These are phyloP conservation scores for Colletotrichum brevisporum DNA, from an alignment of 2,329 filamentous ascomycete genomes.

Conservation along the genomic window DNA sequence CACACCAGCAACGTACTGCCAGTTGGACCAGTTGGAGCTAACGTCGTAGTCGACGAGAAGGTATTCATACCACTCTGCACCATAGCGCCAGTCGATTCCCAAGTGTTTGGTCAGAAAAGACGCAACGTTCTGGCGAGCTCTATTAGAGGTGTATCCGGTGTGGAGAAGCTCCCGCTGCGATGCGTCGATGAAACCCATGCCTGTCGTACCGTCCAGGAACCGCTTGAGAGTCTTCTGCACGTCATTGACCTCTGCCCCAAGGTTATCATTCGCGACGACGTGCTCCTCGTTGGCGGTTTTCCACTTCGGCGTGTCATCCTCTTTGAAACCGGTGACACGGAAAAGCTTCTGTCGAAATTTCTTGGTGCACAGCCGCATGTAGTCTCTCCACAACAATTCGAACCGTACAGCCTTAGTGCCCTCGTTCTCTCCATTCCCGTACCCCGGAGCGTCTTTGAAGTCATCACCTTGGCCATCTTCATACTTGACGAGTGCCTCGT, in stretches of 20 bases:
- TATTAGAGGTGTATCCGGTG: constrained; percentile 85
- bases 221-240: constrained; percentile 66
- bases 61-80: constrained; percentile 87
- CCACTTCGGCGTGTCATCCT: constrained; percentile 62
- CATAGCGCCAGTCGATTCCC: constrained; percentile 83
- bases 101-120: constrained; percentile 81
- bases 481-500: constrained; percentile 75
- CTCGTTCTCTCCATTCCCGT: constrained; percentile 78
- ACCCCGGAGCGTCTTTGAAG: constrained; percentile 65
- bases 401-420: constrained; percentile 79
- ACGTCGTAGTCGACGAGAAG: constrained; percentile 83
- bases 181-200: constrained; percentile 83
- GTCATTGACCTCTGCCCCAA: constrained; percentile 49
- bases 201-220: constrained; percentile 77
- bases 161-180: constrained; percentile 80
- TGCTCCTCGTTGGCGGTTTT: constrained; percentile 60
- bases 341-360: constrained; percentile 80
- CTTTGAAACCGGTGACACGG: constrained; percentile 73
- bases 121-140: constrained; percentile 82
- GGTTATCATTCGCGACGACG: constrained; percentile 49
- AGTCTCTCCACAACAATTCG: constrained; percentile 84
- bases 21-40: constrained; percentile 84
- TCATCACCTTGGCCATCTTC: constrained; percentile 71
- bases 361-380: constrained; percentile 81
- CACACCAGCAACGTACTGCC: constrained; percentile 86